A percentile compares a stretch with the other conserved stretches of the same genome.
These are phyloP conservation scores for Trichoderma simmonsii DNA, from an alignment of 2,329 filamentous ascomycete species.

Conservation along the genomic window DNA sequence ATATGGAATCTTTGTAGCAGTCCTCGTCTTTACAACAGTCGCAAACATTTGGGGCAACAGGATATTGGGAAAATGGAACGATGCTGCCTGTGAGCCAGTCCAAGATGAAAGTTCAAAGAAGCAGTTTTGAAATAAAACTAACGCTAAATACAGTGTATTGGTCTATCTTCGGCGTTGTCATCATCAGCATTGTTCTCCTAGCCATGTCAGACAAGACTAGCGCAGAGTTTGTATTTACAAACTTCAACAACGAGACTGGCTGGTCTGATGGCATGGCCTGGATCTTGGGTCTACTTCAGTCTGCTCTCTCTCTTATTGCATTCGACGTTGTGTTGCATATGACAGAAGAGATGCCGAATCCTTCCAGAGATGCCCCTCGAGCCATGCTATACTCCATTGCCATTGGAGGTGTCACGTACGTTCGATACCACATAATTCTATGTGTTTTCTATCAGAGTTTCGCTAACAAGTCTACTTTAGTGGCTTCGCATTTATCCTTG, in stretches of 20 bases:
- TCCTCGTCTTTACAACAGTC: conserved; percentile 7
- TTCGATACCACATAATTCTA: background rate
- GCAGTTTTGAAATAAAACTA: background rate
- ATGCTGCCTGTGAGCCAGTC: background rate
- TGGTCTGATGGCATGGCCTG: conserved; percentile 12
- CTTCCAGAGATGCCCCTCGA: background rate
- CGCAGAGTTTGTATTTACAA: conserved; percentile 4
- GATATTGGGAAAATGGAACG: conserved; percentile 8
- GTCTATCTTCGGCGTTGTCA: conserved; percentile 1
- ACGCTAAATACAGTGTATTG: background rate
- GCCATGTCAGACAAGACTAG: conserved; percentile 14
- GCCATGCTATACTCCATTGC: conserved; percentile 7
- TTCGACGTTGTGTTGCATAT: conserved; percentile 5
- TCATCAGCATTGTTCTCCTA: conserved; percentile 6
- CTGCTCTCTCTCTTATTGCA: conserved; percentile 5
- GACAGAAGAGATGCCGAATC: conserved; percentile 13
- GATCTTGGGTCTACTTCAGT: conserved; percentile 7
- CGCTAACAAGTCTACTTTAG: background rate
- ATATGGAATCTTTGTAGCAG: conserved; percentile 8
- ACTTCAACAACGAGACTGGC: conserved; percentile 13
- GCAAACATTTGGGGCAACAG: conserved; percentile 10
- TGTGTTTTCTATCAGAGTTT: background rate
- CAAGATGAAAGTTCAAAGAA: background rate
- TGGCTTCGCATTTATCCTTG: conserved; percentile 1
- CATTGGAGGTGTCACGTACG: conserved; percentile 10